Evolutionary conservation across 2,329 filamentous ascomycete genomes (phyloP), one percentile per base, ranked within the genome.

Genomic region (Scedosporium boydii): DNA sequence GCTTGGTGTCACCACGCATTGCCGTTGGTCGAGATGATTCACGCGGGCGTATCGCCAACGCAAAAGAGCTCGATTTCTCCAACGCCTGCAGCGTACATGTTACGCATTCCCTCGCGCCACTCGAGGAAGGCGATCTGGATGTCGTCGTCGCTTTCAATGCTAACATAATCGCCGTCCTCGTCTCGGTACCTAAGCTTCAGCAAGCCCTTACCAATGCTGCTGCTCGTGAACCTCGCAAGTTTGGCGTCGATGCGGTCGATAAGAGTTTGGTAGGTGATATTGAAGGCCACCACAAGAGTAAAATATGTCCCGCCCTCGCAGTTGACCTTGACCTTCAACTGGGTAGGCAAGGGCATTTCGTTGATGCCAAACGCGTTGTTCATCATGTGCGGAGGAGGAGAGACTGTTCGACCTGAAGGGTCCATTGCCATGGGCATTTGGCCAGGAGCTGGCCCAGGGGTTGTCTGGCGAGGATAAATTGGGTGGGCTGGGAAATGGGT

Each of bases 161-260:
- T 93, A 65, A 99, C 90, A 71, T 88, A 93, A 70, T 98, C 95
- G 58, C 90, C 90, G 67, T 99, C 95, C 70, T 93, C 89, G 70
- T 99, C 95, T 60, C 87, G 84, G 74, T 98, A 99, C 65, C 92
- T 90, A 62, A 99, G 79, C 75, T 92, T 91, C 68, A 97, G 85
- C 67, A 88, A 87, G 65, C 91, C 90, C 70, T 86, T 88, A 68
- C 87, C 87, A 70, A 97, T 93, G 61, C 89, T 93, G 71, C 90
- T 89, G 68, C 83, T 88, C 21, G 91, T 96, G 69, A 93, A 93
- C 62, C 91, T 87, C 64, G 89, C 89, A 63, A 99, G 84, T 74
- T 99, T 99, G 29, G 92, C 91, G 71, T 99, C 95, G 69, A 99
- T 97, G 10, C 95, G 89, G 72, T 98, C 95, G 66, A 95, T 92